These are phyloP conservation scores for Epichloe baconii DNA, from an alignment of 2,329 filamentous ascomycete species.

Conservation along the genomic window DNA sequence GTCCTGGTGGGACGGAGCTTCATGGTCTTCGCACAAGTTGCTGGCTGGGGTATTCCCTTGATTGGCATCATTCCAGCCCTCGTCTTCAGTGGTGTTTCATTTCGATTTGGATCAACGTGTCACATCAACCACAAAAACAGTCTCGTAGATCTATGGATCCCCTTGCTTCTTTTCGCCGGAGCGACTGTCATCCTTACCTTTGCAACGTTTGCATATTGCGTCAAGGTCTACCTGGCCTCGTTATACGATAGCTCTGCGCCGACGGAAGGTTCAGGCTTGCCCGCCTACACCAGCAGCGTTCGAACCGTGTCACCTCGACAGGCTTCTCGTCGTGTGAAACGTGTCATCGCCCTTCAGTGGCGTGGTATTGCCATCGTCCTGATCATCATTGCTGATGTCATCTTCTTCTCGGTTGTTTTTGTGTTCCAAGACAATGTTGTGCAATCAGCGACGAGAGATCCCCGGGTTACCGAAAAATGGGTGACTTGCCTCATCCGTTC, in stretches of 20 bases:
- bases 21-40: slow-evolving; percentile 69
- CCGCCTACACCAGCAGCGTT: slow-evolving; percentile 58
- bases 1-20: slow-evolving; percentile 76
- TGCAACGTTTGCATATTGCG: slow-evolving; percentile 78
- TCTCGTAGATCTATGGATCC: slow-evolving; percentile 79
- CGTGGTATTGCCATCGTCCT: slow-evolving; percentile 80
- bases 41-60: slow-evolving; percentile 75
- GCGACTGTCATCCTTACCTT: slow-evolving; percentile 70
- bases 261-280: slow-evolving; percentile 59
- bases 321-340: slow-evolving; percentile 73
- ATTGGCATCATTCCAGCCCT: slow-evolving; percentile 65
- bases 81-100: slow-evolving; percentile 81
- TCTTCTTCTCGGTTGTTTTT: slow-evolving; percentile 89
- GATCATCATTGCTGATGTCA: slow-evolving; percentile 79
- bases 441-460: slow-evolving; percentile 41
- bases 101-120: slow-evolving; percentile 81
- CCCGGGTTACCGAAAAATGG: slow-evolving; percentile 48
- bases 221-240: slow-evolving; percentile 85
- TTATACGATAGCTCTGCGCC: slow-evolving; percentile 59
- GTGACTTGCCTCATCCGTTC: slow-evolving; percentile 51
- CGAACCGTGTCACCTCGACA: slow-evolving; percentile 70
- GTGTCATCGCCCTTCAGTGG: slow-evolving; percentile 88
- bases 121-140: slow-evolving; percentile 88
- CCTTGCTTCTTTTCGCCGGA: slow-evolving; percentile 65
- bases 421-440: slow-evolving; percentile 72